Conservation (phyloP, 352 stramenopile genomes). For the Pythium folliculosum region DNA sequence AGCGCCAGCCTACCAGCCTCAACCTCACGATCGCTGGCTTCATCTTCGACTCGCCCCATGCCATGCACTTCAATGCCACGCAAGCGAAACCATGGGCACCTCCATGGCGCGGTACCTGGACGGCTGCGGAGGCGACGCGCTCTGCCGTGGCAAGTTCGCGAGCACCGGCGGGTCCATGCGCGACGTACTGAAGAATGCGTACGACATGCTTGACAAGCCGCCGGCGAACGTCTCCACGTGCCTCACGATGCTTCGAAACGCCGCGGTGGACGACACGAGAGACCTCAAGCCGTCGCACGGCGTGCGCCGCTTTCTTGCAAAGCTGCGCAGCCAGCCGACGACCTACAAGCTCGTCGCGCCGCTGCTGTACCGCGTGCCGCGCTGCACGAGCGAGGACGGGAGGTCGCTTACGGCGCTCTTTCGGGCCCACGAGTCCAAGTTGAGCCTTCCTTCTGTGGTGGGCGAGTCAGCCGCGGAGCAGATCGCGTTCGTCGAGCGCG, state of each 20-base stretch:
- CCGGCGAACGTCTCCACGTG: not conserved
- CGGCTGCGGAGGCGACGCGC: not conserved
- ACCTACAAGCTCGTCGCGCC: slow-evolving; percentile 6
- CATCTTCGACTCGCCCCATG: slow-evolving; percentile 18
- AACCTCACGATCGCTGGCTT: not conserved
- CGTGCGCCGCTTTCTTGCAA: slow-evolving; percentile 1
- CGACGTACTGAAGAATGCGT: not conserved
- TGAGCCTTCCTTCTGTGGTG: not conserved
- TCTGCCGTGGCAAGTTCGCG: slow-evolving; percentile 12
- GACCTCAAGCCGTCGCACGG: slow-evolving; percentile 17
- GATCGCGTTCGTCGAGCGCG: slow-evolving; percentile 7
- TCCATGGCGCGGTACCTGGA: not conserved
- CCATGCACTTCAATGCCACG: slow-evolving; percentile 4
- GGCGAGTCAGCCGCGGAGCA: not conserved
- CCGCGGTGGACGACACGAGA: not conserved
- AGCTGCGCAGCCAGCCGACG: not conserved
- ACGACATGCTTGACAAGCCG: not conserved
- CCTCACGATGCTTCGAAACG: not conserved
- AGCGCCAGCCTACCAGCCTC: not conserved
- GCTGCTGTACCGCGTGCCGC: slow-evolving; percentile 18
- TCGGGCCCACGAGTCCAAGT: not conserved
- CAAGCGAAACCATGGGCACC: not conserved
- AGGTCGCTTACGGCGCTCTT: not conserved
- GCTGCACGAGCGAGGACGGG: not conserved
- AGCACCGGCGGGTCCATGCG: slow-evolving; percentile 8